phyloP scores from a whole-genome alignment of 129 eudicot species.

The Ambrosia trifida region DNA sequence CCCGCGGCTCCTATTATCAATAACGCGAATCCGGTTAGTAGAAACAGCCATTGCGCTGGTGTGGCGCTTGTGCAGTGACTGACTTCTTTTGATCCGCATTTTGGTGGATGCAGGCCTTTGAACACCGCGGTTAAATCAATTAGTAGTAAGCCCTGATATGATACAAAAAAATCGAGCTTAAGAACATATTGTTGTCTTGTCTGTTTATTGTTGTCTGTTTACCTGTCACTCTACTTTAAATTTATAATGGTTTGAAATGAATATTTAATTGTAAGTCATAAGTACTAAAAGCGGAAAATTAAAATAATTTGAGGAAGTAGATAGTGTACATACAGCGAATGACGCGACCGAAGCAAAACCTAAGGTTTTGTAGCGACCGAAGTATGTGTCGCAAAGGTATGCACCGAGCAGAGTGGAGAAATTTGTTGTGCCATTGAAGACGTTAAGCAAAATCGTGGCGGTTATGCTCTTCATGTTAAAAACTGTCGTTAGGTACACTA shows the following conservation, averaged over 20 bases:
- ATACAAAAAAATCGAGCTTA: slow-evolving; percentile 2
- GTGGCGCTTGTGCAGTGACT: slow-evolving; percentile 56
- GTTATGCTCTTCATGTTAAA: slow-evolving; percentile 64
- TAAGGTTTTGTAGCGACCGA: slow-evolving; percentile 81
- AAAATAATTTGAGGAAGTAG: background rate
- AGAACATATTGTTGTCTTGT: background rate
- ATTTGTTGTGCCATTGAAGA: slow-evolving; percentile 83
- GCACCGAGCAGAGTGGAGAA: slow-evolving; percentile 77
- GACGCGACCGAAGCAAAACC: slow-evolving; percentile 73
- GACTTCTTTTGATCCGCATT: slow-evolving; percentile 46
- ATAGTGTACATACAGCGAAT: slow-evolving; percentile 39
- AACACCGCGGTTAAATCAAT: slow-evolving; percentile 62
- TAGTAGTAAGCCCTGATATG: slow-evolving; percentile 60
- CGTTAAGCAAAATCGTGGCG: slow-evolving; percentile 57
- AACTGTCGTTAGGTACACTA: slow-evolving; percentile 64
- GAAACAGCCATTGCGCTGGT: slow-evolving; percentile 52
- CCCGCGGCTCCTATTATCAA: slow-evolving; percentile 65
- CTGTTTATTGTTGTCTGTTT: too few species aligned
- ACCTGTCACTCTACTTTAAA: too few species aligned
- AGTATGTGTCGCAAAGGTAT: slow-evolving; percentile 68
- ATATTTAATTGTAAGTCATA: too few species aligned
- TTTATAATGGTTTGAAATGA: too few species aligned
- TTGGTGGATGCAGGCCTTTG: slow-evolving; percentile 78
- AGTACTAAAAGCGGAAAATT: too few species aligned
- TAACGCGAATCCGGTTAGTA: slow-evolving; percentile 51